These are phyloP conservation scores for Fusarium mexicanum DNA, from an alignment of 2,329 filamentous ascomycete species.

Conservation along the genomic window DNA sequence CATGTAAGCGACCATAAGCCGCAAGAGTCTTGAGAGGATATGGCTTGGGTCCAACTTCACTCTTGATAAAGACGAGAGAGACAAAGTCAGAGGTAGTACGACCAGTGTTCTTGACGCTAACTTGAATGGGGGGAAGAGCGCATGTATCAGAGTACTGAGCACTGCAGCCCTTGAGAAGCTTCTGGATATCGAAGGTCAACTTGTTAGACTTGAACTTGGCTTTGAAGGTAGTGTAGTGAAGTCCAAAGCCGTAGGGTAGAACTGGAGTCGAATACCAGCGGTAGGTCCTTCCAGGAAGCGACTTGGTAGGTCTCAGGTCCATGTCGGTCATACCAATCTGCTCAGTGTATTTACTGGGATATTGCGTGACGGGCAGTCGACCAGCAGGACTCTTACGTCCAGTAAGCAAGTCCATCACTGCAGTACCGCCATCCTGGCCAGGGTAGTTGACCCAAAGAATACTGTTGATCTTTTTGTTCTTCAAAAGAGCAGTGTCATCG, in stretches of 20 bases:
- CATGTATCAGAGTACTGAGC: neutral
- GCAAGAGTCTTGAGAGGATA: conserved; percentile 4
- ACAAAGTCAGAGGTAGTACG: neutral
- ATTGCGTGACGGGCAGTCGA: neutral
- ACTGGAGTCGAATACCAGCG: neutral
- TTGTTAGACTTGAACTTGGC: neutral
- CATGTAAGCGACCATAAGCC: neutral
- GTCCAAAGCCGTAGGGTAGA: neutral
- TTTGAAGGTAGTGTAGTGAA: conserved; percentile 8
- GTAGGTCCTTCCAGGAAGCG: neutral
- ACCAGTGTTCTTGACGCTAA: neutral
- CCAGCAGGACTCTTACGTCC: neutral
- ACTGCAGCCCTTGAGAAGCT: neutral
- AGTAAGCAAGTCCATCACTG: neutral
- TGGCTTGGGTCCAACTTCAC: neutral
- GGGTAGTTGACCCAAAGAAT: conserved; percentile 17
- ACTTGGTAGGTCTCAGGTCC: neutral
- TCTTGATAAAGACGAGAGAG: neutral
- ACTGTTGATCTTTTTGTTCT: conserved; percentile 10
- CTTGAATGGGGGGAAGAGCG: neutral
- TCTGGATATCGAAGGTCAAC: neutral
- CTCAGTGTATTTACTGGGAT: neutral
- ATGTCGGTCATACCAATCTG: neutral
- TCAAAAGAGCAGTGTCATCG: neutral
- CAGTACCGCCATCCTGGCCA: conserved; percentile 2